A percentile compares a stretch with the other conserved stretches of the same genome.
phyloP scores from a whole-genome alignment of 768 basidiomycete genomes.

The Suillus decipiens region DNA sequence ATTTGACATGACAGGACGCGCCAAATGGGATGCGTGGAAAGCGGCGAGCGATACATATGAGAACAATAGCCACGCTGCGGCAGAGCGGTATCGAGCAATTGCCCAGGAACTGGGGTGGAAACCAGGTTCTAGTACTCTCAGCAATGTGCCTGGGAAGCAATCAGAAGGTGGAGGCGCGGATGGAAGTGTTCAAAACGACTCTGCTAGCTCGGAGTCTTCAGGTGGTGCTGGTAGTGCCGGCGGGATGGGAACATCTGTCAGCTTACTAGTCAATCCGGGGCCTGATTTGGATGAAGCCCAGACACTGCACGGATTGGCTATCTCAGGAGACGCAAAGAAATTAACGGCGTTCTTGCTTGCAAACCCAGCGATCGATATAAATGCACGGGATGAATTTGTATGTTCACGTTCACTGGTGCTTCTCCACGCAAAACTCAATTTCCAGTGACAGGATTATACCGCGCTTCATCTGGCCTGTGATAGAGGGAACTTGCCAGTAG shows the following conservation, averaged over 20 bases:
- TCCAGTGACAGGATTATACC: slow-evolving; percentile 71
- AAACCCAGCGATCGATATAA: slow-evolving; percentile 47
- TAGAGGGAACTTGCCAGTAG: slow-evolving; percentile 63
- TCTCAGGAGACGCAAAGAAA: slow-evolving; percentile 52
- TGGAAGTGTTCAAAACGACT: slow-evolving; percentile 49
- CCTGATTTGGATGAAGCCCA: slow-evolving; percentile 41
- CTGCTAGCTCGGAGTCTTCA: slow-evolving; percentile 30
- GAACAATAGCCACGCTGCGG: slow-evolving; percentile 46
- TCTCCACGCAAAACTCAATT: slow-evolving; percentile 10
- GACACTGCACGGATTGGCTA: slow-evolving; percentile 61
- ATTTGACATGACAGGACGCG: slow-evolving; percentile 76
- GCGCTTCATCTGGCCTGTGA: slow-evolving; percentile 87
- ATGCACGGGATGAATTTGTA: slow-evolving; percentile 75
- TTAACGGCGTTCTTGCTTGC: slow-evolving; percentile 46
- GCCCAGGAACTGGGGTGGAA: slow-evolving; percentile 73
- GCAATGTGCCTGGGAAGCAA: slow-evolving; percentile 11
- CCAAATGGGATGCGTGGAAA: slow-evolving; percentile 89
- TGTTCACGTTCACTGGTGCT: slow-evolving; percentile 39
- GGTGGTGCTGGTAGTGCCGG: slow-evolving; percentile 30
- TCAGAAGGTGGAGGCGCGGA: slow-evolving; percentile 27
- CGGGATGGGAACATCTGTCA: slow-evolving; percentile 66
- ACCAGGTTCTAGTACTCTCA: slow-evolving; percentile 32
- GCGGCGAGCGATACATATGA: slow-evolving; percentile 49
- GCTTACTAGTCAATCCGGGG: slow-evolving; percentile 49
- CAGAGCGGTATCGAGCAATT: slow-evolving; percentile 66